Evolutionary conservation across 1,139 yeast species (phyloP).

Genomic region (Diutina catenulata): DNA sequence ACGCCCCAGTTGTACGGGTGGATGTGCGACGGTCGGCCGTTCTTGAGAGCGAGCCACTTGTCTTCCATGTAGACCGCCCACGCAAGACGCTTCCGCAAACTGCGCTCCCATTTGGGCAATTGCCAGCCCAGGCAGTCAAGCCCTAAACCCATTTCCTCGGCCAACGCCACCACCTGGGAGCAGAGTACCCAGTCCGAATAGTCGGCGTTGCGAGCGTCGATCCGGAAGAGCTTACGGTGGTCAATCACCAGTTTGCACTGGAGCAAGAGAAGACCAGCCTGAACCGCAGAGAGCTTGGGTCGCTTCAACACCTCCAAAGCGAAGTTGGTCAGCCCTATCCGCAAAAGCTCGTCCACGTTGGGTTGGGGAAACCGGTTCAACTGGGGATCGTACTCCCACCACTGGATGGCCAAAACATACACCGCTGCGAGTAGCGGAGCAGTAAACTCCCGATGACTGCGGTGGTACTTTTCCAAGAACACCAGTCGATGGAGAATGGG

Average conservation of each 20-base stretch:
- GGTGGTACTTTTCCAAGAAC: slow-evolving; percentile 60
- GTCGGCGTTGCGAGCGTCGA: slow-evolving; percentile 26
- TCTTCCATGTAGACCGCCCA: slow-evolving; percentile 92
- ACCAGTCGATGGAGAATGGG: slow-evolving; percentile 71
- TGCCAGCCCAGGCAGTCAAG: slow-evolving; percentile 82
- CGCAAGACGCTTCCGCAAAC: slow-evolving; percentile 69
- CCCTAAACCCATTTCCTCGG: slow-evolving; percentile 81
- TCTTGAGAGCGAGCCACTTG: slow-evolving; percentile 73
- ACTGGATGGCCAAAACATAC: slow-evolving; percentile 61
- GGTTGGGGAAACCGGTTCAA: slow-evolving; percentile 57
- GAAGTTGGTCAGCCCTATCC: slow-evolving; percentile 45
- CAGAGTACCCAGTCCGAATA: slow-evolving; percentile 76
- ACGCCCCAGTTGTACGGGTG: slow-evolving; percentile 62
- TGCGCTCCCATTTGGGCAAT: slow-evolving; percentile 87
- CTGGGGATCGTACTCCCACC: slow-evolving; percentile 78
- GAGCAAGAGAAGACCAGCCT: slow-evolving; percentile 58
- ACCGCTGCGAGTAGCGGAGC: slow-evolving; percentile 72
- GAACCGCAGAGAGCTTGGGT: slow-evolving; percentile 72
- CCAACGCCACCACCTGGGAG: slow-evolving; percentile 74
- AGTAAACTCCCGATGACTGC: slow-evolving; percentile 68
- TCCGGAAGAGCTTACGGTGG: neutral
- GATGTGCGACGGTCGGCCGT: slow-evolving; percentile 71
- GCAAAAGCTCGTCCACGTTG: slow-evolving; percentile 35
- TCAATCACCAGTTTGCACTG: slow-evolving; percentile 45
- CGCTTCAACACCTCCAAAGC: slow-evolving; percentile 57